Conservation (phyloP, 345 rosid species). For the Dimocarpus longan region DNA sequence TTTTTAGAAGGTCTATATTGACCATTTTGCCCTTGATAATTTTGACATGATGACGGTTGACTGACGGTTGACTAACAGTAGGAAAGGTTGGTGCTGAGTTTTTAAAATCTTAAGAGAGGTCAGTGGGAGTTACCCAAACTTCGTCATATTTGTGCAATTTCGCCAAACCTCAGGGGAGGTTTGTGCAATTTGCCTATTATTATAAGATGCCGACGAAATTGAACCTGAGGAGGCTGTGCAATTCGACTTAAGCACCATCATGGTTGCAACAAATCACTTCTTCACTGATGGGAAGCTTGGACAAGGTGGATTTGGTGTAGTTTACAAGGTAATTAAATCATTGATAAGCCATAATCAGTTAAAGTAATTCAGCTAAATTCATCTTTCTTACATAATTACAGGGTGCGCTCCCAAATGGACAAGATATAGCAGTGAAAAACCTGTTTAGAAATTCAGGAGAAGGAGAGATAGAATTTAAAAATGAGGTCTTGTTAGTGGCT, state of each 20-base stretch:
- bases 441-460: constrained; percentile 39
- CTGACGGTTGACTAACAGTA: too few relatives aligned
- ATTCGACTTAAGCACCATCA: constrained; percentile 38
- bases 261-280: constrained; percentile 44
- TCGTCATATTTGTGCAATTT: too few relatives aligned
- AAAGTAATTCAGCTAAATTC: not conserved
- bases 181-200: too few relatives aligned
- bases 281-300: constrained; percentile 29
- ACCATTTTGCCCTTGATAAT: too few relatives aligned
- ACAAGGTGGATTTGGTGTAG: constrained; percentile 58
- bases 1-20: too few relatives aligned
- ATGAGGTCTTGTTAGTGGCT: constrained; percentile 45
- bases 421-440: constrained; percentile 54
- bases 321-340: constrained; percentile 43
- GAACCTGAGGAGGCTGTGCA: constrained; percentile 35
- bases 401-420: constrained; percentile 42
- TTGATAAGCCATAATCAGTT: not conserved
- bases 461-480: constrained; percentile 50
- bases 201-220: not conserved
- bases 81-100: too few relatives aligned
- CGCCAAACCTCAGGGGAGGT: too few relatives aligned
- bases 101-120: too few relatives aligned
- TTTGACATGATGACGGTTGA: too few relatives aligned
- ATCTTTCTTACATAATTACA: constrained; percentile 5
- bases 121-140: too few relatives aligned